A percentile compares a stretch with the other conserved stretches of the same genome.
These are phyloP conservation scores for Sporothrix schenckii DNA, from an alignment of 2,329 filamentous ascomycete genomes.

Conservation along the genomic window DNA sequence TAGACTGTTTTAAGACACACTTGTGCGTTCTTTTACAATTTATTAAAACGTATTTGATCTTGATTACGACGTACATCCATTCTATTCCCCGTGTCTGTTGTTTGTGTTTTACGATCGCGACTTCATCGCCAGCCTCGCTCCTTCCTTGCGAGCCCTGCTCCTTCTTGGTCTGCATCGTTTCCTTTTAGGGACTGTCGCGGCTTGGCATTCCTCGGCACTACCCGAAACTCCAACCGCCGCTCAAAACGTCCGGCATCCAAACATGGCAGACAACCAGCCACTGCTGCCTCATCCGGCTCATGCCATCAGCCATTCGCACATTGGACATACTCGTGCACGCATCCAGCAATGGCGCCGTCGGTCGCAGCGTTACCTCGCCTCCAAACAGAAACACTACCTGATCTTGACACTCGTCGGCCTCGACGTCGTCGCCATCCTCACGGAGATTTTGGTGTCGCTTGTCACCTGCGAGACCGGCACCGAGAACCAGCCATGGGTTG, in stretches of 20 bases:
- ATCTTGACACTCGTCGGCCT: conserved; percentile 51
- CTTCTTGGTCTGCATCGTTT: not conserved
- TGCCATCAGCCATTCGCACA: not conserved
- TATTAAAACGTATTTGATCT: too few species aligned
- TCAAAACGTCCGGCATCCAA: not conserved
- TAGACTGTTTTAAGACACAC: not conserved
- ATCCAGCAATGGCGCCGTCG: conserved; percentile 31
- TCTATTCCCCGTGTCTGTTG: not conserved
- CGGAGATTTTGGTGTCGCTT: conserved; percentile 54
- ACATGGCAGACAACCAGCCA: conserved; percentile 25
- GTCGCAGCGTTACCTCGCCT: conserved; percentile 34
- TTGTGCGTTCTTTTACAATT: not conserved
- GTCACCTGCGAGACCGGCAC: conserved; percentile 53
- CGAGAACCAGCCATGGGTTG: conserved; percentile 49
- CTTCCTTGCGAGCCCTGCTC: not conserved
- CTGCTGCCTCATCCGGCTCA: not conserved
- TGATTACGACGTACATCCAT: not conserved
- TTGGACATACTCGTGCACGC: not conserved
- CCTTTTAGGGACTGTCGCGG: conserved; percentile 12
- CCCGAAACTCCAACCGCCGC: not conserved
- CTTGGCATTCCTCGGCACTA: conserved; percentile 30
- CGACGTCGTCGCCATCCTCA: conserved; percentile 51
- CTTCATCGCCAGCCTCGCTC: conserved; percentile 2
- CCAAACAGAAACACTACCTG: conserved; percentile 50
- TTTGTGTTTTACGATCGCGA: not conserved